These are phyloP conservation scores for Mycena citricolor DNA, from an alignment of 1,284 basidiomycete species.

Conservation along the genomic window DNA sequence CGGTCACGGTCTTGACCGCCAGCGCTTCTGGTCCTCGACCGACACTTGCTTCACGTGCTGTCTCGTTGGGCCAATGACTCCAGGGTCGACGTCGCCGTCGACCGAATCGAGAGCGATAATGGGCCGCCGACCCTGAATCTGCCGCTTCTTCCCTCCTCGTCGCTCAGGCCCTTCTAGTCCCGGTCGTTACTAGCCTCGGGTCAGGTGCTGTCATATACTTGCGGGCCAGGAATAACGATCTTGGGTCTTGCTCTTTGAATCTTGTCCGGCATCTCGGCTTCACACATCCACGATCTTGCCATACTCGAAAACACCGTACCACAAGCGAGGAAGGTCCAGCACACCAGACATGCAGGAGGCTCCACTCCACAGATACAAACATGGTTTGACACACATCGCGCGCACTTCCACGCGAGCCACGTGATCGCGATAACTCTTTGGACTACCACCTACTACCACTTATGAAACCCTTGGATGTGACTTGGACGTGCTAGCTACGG, in stretches of 20 bases:
- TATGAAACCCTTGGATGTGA: too few species aligned
- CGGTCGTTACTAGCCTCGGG: background rate
- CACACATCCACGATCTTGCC: background rate
- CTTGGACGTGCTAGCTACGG: too few species aligned
- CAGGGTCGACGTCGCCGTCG: constrained; percentile 71
- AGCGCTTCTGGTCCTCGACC: constrained; percentile 97
- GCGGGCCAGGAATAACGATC: background rate
- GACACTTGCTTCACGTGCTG: constrained; percentile 96
- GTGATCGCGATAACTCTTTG: too few species aligned
- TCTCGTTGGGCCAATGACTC: constrained; percentile 90
- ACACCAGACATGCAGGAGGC: background rate
- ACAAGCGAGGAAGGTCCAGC: background rate
- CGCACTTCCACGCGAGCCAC: background rate
- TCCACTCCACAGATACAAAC: background rate
- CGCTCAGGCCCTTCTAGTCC: too few species aligned
- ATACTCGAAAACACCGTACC: background rate
- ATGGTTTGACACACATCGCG: background rate
- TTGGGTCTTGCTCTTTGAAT: background rate
- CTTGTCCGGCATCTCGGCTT: background rate
- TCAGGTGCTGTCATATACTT: background rate
- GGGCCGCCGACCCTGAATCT: too few species aligned
- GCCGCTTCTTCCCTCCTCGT: too few species aligned
- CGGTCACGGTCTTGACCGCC: constrained; percentile 84
- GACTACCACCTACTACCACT: too few species aligned
- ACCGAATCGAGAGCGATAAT: too few species aligned